A percentile compares a stretch with the other conserved stretches of the same genome.
phyloP scores from a whole-genome alignment of 208 protist species.

The Acanthamoeba lugdunensis region DNA sequence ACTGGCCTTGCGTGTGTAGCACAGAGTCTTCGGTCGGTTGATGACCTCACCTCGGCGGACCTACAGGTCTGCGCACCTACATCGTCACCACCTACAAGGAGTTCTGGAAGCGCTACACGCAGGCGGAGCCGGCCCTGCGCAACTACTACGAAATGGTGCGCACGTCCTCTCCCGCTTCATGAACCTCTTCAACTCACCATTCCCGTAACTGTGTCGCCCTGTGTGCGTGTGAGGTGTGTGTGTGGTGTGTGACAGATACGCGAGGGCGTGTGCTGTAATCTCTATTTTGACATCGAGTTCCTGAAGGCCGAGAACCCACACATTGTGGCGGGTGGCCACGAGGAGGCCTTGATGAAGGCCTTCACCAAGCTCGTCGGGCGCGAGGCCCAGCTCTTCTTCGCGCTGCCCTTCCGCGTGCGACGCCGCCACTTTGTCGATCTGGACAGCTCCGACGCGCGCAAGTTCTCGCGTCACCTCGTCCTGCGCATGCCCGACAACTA shows the following conservation, averaged over 20 bases:
- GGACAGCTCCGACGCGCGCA: background rate
- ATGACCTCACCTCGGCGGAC: background rate
- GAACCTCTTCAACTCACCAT: background rate
- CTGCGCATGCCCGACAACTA: slow-evolving; percentile 44
- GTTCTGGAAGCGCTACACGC: slow-evolving; percentile 43
- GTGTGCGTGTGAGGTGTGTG: too few relatives aligned
- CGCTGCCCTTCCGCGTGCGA: background rate
- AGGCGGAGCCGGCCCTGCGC: background rate
- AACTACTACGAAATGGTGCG: slow-evolving; percentile 49
- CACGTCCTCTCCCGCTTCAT: background rate
- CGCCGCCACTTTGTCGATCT: slow-evolving; percentile 28
- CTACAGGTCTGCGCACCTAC: background rate
- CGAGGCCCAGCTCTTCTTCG: slow-evolving; percentile 29
- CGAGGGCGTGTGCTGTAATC: slow-evolving; percentile 44
- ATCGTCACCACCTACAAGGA: slow-evolving; percentile 29
- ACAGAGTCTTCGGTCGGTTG: background rate
- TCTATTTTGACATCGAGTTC: slow-evolving; percentile 66
- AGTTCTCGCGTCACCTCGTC: slow-evolving; percentile 56
- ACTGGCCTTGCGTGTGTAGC: background rate
- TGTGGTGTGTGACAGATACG: background rate
- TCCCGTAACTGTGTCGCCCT: too few relatives aligned
- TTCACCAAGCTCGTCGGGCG: slow-evolving; percentile 14
- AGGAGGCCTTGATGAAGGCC: slow-evolving; percentile 7
- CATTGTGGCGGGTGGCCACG: background rate
- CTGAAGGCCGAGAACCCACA: slow-evolving; percentile 1